These are phyloP conservation scores for Torulaspora microellipsoides DNA, from an alignment of 805 yeast genomes.

Conservation along the genomic window DNA sequence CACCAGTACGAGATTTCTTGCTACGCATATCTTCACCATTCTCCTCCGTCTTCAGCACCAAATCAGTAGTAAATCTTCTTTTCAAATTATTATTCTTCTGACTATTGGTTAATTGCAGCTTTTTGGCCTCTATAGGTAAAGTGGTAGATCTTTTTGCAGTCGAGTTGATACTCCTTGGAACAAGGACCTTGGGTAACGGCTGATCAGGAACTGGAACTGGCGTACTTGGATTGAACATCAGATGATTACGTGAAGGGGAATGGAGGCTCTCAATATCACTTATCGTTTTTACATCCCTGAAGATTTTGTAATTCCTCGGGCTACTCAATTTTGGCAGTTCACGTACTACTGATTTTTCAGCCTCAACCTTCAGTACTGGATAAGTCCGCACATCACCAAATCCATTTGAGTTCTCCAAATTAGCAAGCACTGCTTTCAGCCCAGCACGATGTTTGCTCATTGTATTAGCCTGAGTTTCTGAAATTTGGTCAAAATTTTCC, in stretches of 20 bases:
- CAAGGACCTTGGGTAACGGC: slow-evolving; percentile 24
- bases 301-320: slow-evolving; percentile 13
- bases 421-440: slow-evolving; percentile 1
- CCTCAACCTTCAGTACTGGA: slow-evolving; percentile 1
- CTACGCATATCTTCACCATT: neutral
- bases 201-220: slow-evolving; percentile 31
- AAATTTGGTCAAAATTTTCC: slow-evolving; percentile 14
- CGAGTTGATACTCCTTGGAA: slow-evolving; percentile 27
- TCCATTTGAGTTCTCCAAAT: slow-evolving; percentile 1
- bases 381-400: neutral
- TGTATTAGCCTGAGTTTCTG: slow-evolving; percentile 14
- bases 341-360: neutral
- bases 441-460: slow-evolving; percentile 5
- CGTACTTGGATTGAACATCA: slow-evolving; percentile 19
- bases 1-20: neutral
- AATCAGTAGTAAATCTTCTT: slow-evolving; percentile 21
- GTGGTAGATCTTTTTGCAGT: slow-evolving; percentile 17
- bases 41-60: slow-evolving; percentile 5
- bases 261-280: neutral
- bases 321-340: slow-evolving; percentile 15
- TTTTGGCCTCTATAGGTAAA: slow-evolving; percentile 6
- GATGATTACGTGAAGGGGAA: slow-evolving; percentile 1
- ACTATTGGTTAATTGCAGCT: slow-evolving; percentile 1
- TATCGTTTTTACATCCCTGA: slow-evolving; percentile 9
- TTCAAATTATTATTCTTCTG: slow-evolving; percentile 17